These are phyloP conservation scores for Eimeria nieschulzi DNA, from an alignment of 169 alveolate genomes.

Conservation along the genomic window DNA sequence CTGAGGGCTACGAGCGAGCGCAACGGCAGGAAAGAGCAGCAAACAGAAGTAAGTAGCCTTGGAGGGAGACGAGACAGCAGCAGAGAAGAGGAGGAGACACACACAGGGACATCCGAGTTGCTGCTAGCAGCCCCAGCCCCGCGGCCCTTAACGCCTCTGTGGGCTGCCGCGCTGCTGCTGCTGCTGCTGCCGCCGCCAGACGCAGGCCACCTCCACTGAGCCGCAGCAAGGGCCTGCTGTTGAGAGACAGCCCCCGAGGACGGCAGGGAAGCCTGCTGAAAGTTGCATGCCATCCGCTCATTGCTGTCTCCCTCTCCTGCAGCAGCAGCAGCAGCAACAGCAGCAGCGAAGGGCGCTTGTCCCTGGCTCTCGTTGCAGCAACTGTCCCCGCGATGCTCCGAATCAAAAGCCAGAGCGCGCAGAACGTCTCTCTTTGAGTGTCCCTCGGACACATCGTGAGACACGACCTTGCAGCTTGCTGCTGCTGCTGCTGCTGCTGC, in stretches of 20 bases:
- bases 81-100: not conserved
- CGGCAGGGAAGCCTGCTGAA: too few species aligned
- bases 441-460: too few species aligned
- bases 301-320: not conserved
- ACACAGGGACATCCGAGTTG: not conserved
- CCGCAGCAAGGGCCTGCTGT: not conserved
- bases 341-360: too few species aligned
- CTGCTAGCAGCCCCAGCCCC: not conserved
- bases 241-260: too few species aligned
- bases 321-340: not conserved
- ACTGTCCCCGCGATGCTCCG: too few species aligned
- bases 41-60: not conserved
- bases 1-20: conserved; percentile 4
- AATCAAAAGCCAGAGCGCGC: too few species aligned
- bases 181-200: not conserved
- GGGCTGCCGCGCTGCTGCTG: not conserved
- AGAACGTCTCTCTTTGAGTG: too few species aligned
- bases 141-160: too few species aligned
- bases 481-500: conserved; percentile 1
- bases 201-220: not conserved
- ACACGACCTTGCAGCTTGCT: not conserved
- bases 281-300: not conserved
- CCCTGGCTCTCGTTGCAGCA: too few species aligned
- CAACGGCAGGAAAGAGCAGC: conserved; percentile 16
- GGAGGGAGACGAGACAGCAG: not conserved